Evolutionary conservation across 2,329 filamentous ascomycete genomes (phyloP), one percentile per base, ranked within the genome.

Genomic region (Rhynchosporium secalis): DNA sequence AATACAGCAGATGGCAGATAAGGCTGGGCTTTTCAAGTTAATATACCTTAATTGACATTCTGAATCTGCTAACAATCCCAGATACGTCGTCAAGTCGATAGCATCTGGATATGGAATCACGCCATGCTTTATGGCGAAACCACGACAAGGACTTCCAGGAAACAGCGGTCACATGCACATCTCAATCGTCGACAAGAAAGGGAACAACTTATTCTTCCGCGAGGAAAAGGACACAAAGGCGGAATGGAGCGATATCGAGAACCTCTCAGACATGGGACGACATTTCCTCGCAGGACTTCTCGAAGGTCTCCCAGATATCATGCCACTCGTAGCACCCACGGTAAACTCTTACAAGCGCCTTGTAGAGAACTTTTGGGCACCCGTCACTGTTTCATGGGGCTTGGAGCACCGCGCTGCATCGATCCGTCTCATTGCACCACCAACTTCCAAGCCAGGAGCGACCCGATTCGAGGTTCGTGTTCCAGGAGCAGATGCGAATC

Each of bases 311-410:
- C 92, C 95, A 2, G 92, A 97, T 72, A 86, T 98, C 69, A 99
- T 99, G 95, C 95, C 95, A 0, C 81, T 98, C 62, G 81, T 99
- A 12, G 95, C 94, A 0, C 95, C 95, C 0, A 99, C 92, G 0
- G 85, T 99, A 73, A 99, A 99, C 82, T 96, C 91, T 65, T 99
- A 99, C 82, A 99, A 99, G 79, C 88, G 95, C 3, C 83, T 99
- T 0, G 95, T 99, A 2, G 95, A 99, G 80, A 98, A 98, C 78
- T 98, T 97, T 78, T 99, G 95, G 95, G 95, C 95, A 0, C 95
- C 95, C 0, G 95, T 99, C 5, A 97, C 94, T 0, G 95, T 98
- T 0, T 96, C 92, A 0, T 99, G 95, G 95, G 95, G 95, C 0
- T 79, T 97, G 4, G 95, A 98, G 77, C 94, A 99, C 75, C 91